These are phyloP conservation scores for Lodderomyces pseudojiufengensis DNA, from an alignment of 1,139 yeast genomes.

Conservation along the genomic window DNA sequence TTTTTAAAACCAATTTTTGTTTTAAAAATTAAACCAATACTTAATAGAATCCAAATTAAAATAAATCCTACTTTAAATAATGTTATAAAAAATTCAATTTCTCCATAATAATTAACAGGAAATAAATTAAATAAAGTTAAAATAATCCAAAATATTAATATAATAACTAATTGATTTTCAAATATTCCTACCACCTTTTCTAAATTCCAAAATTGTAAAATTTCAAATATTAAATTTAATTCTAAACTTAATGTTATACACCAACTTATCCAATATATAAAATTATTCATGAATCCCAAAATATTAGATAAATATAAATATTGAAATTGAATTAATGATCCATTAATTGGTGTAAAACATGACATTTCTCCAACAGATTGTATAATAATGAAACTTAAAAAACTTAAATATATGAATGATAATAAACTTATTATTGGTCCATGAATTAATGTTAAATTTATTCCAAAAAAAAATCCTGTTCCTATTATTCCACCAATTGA, in stretches of 20 bases:
- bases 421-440: constrained; percentile 22
- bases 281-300: constrained; percentile 19
- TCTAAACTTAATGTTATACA: constrained; percentile 24
- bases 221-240: constrained; percentile 17
- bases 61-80: constrained; percentile 20
- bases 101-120: constrained; percentile 23
- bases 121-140: constrained; percentile 19
- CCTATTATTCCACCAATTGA: constrained; percentile 28
- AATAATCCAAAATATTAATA: constrained; percentile 15
- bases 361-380: constrained; percentile 22
- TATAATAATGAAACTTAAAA: constrained; percentile 17
- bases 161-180: constrained; percentile 6
- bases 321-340: constrained; percentile 22
- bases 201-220: constrained; percentile 16
- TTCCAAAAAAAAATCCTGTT: constrained; percentile 25
- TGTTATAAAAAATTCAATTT: constrained; percentile 20
- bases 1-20: constrained; percentile 10
- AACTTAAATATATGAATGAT: constrained; percentile 18
- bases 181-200: constrained; percentile 1
- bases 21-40: constrained; percentile 4
- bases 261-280: constrained; percentile 28
- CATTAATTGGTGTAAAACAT: constrained; percentile 19
- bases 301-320: constrained; percentile 17
- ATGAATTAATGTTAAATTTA: constrained; percentile 15
- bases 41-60: constrained; percentile 16